These are phyloP conservation scores for Fraxinus pennsylvanica DNA, from an alignment of 257 asterid species.

Conservation along the genomic window DNA sequence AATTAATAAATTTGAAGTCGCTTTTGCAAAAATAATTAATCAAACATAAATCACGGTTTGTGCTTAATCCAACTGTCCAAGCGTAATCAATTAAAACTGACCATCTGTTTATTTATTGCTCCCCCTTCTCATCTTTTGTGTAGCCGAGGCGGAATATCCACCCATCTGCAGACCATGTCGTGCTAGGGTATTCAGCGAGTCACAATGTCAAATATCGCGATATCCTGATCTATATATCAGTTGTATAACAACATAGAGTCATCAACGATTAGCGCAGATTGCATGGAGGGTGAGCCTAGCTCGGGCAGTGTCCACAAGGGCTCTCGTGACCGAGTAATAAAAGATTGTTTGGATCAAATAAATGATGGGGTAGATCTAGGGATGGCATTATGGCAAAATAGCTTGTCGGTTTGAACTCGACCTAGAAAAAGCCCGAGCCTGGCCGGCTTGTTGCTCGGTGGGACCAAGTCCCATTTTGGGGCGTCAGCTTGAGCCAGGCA, in stretches of 20 bases:
- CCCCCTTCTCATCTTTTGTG: slow-evolving; percentile 17
- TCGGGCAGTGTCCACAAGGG: slow-evolving; percentile 27
- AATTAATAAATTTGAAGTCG: slow-evolving; percentile 7
- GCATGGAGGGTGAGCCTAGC: slow-evolving; percentile 27
- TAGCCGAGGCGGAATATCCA: slow-evolving; percentile 7
- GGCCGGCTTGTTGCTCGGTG: no score
- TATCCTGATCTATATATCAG: slow-evolving; percentile 21
- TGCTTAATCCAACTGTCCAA: slow-evolving; percentile 29
- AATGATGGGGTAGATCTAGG: slow-evolving; percentile 40
- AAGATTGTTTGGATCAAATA: slow-evolving; percentile 41
- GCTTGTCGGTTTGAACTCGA: no score
- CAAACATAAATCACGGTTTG: slow-evolving; percentile 34
- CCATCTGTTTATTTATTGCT: slow-evolving; percentile 9
- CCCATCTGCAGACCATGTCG: slow-evolving; percentile 9
- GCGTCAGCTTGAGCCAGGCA: no score
- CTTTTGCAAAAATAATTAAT: slow-evolving; percentile 18
- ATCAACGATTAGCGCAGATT: slow-evolving; percentile 19
- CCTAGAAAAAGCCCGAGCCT: no score
- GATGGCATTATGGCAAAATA: no score
- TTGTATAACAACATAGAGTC: slow-evolving; percentile 12
- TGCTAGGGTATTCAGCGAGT: slow-evolving; percentile 28
- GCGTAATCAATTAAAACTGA: slow-evolving; percentile 1
- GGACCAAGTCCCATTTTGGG: no score
- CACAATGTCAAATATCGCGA: slow-evolving; percentile 25
- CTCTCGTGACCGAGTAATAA: slow-evolving; percentile 22